phyloP scores from a whole-genome alignment of 345 rosid genomes.

The Eutrema japonicum region DNA sequence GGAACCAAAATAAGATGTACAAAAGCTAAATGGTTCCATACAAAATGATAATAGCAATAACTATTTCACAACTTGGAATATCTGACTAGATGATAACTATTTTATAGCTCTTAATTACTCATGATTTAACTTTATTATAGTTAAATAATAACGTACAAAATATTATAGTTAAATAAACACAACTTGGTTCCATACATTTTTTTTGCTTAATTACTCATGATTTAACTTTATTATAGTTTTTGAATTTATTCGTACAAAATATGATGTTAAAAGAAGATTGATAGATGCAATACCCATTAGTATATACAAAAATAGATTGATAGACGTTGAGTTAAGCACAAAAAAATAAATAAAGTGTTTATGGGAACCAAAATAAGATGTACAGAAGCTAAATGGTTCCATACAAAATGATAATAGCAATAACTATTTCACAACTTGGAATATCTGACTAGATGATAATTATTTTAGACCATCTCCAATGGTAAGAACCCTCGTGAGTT shows the following conservation, averaged over 20 bases:
- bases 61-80: background rate
- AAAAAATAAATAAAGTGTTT: background rate
- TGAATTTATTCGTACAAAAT: background rate
- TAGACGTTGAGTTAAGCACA: background rate
- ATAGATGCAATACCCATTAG: background rate
- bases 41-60: constrained; percentile 6
- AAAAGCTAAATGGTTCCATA: background rate
- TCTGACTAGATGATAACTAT: constrained; percentile 11
- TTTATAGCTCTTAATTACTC: no score
- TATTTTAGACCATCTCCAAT: no score
- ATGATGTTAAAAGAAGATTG: background rate
- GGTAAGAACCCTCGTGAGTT: no score
- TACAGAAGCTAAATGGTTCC: background rate
- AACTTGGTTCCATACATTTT: no score
- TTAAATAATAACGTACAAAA: no score
- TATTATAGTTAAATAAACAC: no score
- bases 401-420: background rate
- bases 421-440: background rate
- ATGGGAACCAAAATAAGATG: constrained; percentile 8
- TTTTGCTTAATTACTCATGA: no score
- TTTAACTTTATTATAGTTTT: background rate
- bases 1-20: constrained; percentile 7
- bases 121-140: no score
- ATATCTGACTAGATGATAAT: constrained; percentile 5
- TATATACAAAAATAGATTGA: no score